Percentiles rank a stretch among this genome's conserved stretches.
These are phyloP conservation scores for Psidium friedrichsthalianum DNA, from an alignment of 345 rosid genomes.

Conservation along the genomic window DNA sequence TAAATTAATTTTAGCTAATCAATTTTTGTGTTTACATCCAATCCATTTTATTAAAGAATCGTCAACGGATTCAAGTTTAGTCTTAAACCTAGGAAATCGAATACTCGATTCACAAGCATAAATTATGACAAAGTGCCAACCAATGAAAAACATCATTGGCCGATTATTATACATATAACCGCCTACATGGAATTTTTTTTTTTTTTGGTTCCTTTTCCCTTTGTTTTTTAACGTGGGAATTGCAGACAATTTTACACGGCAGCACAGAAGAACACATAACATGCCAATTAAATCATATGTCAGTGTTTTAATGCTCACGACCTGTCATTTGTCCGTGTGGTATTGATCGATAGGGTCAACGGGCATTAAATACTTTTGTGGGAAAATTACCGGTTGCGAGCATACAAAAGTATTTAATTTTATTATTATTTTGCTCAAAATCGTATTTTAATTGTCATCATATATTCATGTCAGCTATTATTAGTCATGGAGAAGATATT, in stretches of 20 bases:
- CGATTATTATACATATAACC: too few species aligned
- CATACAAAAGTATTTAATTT: not conserved
- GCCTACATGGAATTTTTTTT: too few species aligned
- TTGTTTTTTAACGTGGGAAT: too few species aligned
- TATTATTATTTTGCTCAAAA: not conserved
- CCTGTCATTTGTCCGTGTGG: not conserved
- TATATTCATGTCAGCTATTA: not conserved
- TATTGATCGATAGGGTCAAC: not conserved
- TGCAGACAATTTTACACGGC: too few species aligned
- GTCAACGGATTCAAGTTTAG: not conserved
- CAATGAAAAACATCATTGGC: too few species aligned
- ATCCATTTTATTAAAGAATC: not conserved
- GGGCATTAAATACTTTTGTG: not conserved
- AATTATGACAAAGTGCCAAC: too few species aligned
- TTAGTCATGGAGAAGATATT: not conserved
- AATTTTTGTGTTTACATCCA: fast-evolving
- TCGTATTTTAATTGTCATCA: not conserved
- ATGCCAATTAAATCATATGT: too few species aligned
- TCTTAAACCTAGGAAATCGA: not conserved
- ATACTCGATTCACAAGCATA: not conserved
- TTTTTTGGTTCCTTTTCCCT: too few species aligned
- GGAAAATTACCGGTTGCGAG: too few species aligned
- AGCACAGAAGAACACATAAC: too few species aligned
- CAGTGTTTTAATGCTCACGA: not conserved
- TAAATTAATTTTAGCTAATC: not conserved